Evolutionary conservation across 2,329 filamentous ascomycete species (phyloP).

Genomic region (Periconia sp.): DNA sequence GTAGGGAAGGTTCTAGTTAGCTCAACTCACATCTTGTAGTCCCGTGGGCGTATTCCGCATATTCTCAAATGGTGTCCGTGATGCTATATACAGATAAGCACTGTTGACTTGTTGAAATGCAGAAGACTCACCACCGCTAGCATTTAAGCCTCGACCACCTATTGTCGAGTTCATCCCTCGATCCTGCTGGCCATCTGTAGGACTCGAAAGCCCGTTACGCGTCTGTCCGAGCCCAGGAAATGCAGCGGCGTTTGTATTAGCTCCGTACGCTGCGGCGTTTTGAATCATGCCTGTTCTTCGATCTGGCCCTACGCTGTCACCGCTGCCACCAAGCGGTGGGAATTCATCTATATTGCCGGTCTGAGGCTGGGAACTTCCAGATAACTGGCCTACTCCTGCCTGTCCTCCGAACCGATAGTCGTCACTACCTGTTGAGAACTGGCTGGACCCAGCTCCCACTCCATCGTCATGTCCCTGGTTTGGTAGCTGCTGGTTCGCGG

Average conservation of each 20-base stretch:
- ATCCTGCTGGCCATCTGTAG: conserved; percentile 45
- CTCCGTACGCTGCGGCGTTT: conserved; percentile 53
- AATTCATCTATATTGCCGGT: conserved; percentile 66
- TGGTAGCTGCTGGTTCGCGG: conserved; percentile 52
- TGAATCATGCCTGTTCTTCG: conserved; percentile 59
- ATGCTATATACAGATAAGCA: conserved; percentile 23
- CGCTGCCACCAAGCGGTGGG: conserved; percentile 62
- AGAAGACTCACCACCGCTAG: conserved; percentile 25
- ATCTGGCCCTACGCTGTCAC: conserved; percentile 58
- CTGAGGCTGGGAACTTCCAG: conserved; percentile 58
- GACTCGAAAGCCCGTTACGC: conserved; percentile 50
- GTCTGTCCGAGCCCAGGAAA: conserved; percentile 52
- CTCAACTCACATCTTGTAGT: conserved; percentile 43
- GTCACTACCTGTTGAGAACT: conserved; percentile 59
- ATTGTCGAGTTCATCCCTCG: conserved; percentile 37
- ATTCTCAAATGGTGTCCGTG: conserved; percentile 40
- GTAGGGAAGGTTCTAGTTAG: background rate
- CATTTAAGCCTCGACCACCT: conserved; percentile 32
- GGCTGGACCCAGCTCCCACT: conserved; percentile 47
- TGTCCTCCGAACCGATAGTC: conserved; percentile 65
- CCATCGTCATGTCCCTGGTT: conserved; percentile 48
- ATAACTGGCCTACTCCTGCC: conserved; percentile 59
- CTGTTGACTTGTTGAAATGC: too few relatives aligned
- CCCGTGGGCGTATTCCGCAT: conserved; percentile 32
- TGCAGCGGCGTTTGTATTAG: conserved; percentile 38